Percentiles rank a stretch among this genome's conserved stretches.
phyloP scores from a whole-genome alignment of 192 early-diverging fungal species.

The Gamsiella multidivaricata region DNA sequence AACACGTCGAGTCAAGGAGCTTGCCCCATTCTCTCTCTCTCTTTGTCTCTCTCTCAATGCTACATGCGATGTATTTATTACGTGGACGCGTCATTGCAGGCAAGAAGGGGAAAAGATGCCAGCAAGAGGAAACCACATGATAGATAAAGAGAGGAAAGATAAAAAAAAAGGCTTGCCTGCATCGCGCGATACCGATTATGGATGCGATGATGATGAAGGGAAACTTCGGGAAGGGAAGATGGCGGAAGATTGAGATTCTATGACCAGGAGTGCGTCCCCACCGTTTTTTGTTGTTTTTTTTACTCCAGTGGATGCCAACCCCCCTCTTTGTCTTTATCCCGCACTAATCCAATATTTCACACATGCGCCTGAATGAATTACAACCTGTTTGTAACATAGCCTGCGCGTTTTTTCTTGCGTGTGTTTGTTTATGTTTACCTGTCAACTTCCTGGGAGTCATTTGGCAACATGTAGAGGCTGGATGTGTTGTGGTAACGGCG shows the following conservation, averaged over 20 bases:
- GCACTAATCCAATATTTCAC: neutral
- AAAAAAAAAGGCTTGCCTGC: no score
- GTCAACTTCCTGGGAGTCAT: constrained; percentile 42
- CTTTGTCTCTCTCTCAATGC: no score
- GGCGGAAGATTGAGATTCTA: neutral
- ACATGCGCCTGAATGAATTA: no score
- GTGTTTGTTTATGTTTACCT: constrained; percentile 20
- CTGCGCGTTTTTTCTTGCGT: neutral
- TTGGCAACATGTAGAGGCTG: constrained; percentile 33
- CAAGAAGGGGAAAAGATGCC: neutral
- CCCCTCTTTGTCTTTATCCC: neutral
- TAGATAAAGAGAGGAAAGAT: no score
- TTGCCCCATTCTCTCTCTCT: no score
- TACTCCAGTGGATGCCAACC: neutral
- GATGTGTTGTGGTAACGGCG: constrained; percentile 46
- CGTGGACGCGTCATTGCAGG: no score
- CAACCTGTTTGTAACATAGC: neutral
- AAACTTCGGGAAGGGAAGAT: no score
- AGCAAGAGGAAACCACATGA: neutral
- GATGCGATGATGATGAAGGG: no score
- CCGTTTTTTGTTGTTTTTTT: neutral
- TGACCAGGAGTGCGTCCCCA: neutral
- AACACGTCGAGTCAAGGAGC: no score
- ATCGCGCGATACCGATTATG: no score
- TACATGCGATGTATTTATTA: no score